Evolutionary conservation across 192 early-diverging fungal species (phyloP).

Genomic region (Coemansia sp.): DNA sequence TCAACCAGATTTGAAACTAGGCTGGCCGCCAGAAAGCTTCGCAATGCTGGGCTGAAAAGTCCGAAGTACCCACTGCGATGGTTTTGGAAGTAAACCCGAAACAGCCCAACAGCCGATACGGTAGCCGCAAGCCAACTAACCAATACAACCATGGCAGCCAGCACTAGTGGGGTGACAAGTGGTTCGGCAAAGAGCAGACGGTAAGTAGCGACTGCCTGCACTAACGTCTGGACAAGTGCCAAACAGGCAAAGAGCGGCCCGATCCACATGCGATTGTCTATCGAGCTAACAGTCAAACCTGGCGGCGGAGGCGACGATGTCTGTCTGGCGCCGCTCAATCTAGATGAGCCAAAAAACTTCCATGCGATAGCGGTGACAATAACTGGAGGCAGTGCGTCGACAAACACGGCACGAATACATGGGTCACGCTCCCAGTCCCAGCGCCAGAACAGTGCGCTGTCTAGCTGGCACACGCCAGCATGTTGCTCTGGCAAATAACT

Average conservation of each 20-base stretch:
- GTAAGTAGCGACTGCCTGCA: conserved; percentile 10
- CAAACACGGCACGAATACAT: conserved; percentile 16
- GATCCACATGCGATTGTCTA: conserved; percentile 40
- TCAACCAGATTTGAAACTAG: not conserved
- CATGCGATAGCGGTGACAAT: conserved; percentile 3
- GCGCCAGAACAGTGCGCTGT: conserved; percentile 8
- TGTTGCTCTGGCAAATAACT: not conserved
- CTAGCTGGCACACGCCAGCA: conserved; percentile 5
- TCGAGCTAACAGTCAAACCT: not conserved
- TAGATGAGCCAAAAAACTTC: conserved; percentile 3
- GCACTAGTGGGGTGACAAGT: not conserved
- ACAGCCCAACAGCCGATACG: not conserved
- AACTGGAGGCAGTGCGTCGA: conserved; percentile 14
- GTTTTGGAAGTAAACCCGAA: conserved; percentile 1
- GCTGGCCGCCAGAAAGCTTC: not conserved
- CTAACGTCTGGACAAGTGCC: not conserved
- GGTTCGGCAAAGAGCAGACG: not conserved
- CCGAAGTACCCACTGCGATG: conserved; percentile 16
- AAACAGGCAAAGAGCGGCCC: conserved; percentile 25
- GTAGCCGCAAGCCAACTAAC: conserved; percentile 5
- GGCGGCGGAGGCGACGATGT: not conserved
- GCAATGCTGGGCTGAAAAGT: conserved; percentile 15
- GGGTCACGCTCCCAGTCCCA: conserved; percentile 31
- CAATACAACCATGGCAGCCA: not conserved
- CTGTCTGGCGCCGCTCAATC: not conserved